Evolutionary conservation across 495 filamentous ascomycete genomes (phyloP), one percentile per base, ranked within the genome.

Genomic region (Xanthoparmelia taractica): DNA sequence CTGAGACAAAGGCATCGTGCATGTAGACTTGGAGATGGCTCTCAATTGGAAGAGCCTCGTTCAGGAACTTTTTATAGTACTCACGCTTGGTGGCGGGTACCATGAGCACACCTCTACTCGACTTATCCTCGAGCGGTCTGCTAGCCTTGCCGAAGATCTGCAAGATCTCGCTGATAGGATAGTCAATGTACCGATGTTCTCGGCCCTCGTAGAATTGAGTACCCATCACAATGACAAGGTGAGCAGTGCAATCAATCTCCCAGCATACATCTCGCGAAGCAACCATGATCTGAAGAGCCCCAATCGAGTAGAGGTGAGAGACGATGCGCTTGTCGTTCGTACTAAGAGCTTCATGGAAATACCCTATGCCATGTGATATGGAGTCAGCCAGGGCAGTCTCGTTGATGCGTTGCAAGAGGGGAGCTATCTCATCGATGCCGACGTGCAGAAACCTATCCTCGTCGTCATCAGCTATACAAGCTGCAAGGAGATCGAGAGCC

Each of bases 151-250:
- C 94, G 65, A 97, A 96, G 95, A 99, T 99, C 69, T 99, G 95
- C n/a, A 99, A 78, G n/a, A 99, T 82, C 71, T 99, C 94, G 70
- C 87, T 92, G 65, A 97, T 84, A 4, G 92, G 89, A 70, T 97
- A 97, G 74, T 99, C 94, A 65, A 97, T 87, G 74, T 99, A 99
- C 27, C 94, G 87, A 76, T 99, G 94, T 71, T 99, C 95, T 64
- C 91, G 85, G 23, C 94, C 94, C 66, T 99, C 94, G 61, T 92
- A 99, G 74, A 91, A 99, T 70, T 97, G 95, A n/a, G 95, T 99
- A 27, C 91, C 91, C 95, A 97, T 97, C 29, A 97, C 86, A 41
- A 97, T 84, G 11, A 97, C 95, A 45, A 97, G 75, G 72, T 97
- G 91, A 20, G 91, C 93, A 4, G 83, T 90, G 68, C 83, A 84